Evolutionary conservation across 495 filamentous ascomycete species (phyloP), one percentile per base, ranked within the genome.

Genomic region (Trichoderma gamsii): DNA sequence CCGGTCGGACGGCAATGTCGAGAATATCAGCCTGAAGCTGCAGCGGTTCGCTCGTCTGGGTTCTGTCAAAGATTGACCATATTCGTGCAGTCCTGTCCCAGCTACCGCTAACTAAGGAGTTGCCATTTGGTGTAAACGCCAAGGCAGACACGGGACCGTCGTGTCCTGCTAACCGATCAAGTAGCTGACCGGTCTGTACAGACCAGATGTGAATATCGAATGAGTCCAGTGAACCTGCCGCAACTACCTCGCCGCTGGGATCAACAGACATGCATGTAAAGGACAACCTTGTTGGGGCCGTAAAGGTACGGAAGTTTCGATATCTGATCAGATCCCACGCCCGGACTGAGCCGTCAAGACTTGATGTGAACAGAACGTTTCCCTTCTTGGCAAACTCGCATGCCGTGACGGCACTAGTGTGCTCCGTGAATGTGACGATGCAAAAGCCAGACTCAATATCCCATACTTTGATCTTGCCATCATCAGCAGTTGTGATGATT

Each of bases 191-290:
- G 4, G 95, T 99, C 76, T 99, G 96, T 21, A 99, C 95, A 44
- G 92, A 97, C 95, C 95, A 99, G 52, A 97, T 88, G 74, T 98
- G 92, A 61, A 99, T 92, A 76, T 98, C 93, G 71, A 98, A 98
- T 25, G 92, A 96, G 76, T 97, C 95, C 15, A 96, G 82, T 35
- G 93, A 97, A 1, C 96, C 95, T 11, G 95, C 95, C 71, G 94
- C 97, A 43, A 99, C 88, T 11, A 99, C 89, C 74, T 99, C 95
- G 66, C 94, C 94, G 71, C 90, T 94, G 5, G 95, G 95, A 72
- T 99, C 96, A n/a, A 98, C 93, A 13, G 95, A 92, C 68, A 99
- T 80, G 68, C 88, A 96, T 6, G 92, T 92, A 77, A 99, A 99
- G 6, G 92, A 94, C 16, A 99, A 78, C 56, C 94, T 84, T 61